Evolutionary conservation across 2,329 filamentous ascomycete genomes (phyloP).

Genomic region (Lomentospora prolificans): DNA sequence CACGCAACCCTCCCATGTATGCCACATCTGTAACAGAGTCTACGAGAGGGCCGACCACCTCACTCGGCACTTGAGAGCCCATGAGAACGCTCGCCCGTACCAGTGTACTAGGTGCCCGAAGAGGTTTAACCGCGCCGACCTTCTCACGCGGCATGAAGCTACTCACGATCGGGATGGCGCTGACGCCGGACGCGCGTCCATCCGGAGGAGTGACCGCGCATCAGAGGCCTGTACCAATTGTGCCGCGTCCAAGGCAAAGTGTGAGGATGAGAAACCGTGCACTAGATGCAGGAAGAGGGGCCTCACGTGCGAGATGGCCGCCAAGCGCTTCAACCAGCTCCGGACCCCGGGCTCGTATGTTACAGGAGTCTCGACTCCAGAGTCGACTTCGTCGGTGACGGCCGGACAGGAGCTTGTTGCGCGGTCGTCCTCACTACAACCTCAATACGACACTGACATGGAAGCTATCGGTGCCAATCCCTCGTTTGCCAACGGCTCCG

Average conservation of each 20-base stretch:
- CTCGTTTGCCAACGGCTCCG: background rate
- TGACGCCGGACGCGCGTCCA: slow-evolving; percentile 21
- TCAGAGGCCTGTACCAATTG: slow-evolving; percentile 43
- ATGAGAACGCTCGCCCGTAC: slow-evolving; percentile 40
- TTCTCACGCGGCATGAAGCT: slow-evolving; percentile 40
- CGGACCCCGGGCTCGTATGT: background rate
- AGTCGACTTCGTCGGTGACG: slow-evolving; percentile 4
- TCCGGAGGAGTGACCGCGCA: slow-evolving; percentile 38
- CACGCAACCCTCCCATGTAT: slow-evolving; percentile 26
- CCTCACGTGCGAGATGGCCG: slow-evolving; percentile 28
- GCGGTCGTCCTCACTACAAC: background rate
- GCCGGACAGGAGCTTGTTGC: background rate
- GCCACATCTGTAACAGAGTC: slow-evolving; percentile 39
- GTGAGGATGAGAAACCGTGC: slow-evolving; percentile 45
- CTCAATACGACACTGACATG: background rate
- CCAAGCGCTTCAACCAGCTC: background rate
- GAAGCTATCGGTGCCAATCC: background rate
- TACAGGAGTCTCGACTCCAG: background rate
- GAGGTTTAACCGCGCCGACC: slow-evolving; percentile 42
- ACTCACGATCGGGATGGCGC: slow-evolving; percentile 36
- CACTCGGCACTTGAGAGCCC: slow-evolving; percentile 40
- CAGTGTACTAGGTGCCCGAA: slow-evolving; percentile 41
- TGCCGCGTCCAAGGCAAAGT: slow-evolving; percentile 43
- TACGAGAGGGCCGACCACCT: slow-evolving; percentile 46
- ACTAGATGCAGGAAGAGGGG: slow-evolving; percentile 38